Evolutionary conservation across 371 early-diverging fungal species (phyloP).

Genomic region (Apophysomyces elegans): DNA sequence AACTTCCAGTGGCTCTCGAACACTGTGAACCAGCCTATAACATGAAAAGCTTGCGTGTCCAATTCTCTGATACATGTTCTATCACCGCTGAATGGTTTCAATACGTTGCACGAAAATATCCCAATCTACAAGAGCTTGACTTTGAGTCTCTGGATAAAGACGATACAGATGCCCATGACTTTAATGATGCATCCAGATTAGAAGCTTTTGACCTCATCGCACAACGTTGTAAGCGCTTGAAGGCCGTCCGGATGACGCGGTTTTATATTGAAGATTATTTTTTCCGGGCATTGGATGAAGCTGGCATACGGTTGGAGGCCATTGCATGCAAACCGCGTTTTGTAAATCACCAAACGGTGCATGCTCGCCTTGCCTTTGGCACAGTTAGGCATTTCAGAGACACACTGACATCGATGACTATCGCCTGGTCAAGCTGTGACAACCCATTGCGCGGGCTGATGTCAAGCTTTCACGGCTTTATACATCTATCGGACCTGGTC

Average conservation of each 20-base stretch:
- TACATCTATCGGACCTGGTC: neutral
- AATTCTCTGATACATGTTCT: slow-evolving; percentile 5
- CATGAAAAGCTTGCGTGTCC: slow-evolving; percentile 2
- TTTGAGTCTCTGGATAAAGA: slow-evolving; percentile 8
- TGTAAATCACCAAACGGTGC: neutral
- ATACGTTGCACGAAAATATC: slow-evolving; percentile 7
- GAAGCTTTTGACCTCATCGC: slow-evolving; percentile 7
- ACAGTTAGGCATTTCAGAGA: slow-evolving; percentile 2
- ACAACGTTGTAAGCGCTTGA: neutral
- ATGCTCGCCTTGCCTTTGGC: slow-evolving; percentile 2
- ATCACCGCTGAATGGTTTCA: slow-evolving; percentile 8
- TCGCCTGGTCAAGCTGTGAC: slow-evolving; percentile 6
- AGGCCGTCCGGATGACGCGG: neutral
- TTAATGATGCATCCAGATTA: neutral
- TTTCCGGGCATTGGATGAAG: neutral
- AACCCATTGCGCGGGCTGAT: slow-evolving; percentile 4
- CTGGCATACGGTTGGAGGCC: slow-evolving; percentile 5
- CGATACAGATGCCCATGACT: neutral
- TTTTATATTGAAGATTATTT: slow-evolving; percentile 4
- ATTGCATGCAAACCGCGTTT: slow-evolving; percentile 8
- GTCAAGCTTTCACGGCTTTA: neutral
- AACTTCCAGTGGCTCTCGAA: slow-evolving; percentile 1
- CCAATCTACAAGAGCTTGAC: neutral
- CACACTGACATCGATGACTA: neutral
- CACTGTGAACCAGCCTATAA: neutral